Base-by-base conservation (phyloP, 176 grass and related monocot species). In the Canna indica region DNA sequence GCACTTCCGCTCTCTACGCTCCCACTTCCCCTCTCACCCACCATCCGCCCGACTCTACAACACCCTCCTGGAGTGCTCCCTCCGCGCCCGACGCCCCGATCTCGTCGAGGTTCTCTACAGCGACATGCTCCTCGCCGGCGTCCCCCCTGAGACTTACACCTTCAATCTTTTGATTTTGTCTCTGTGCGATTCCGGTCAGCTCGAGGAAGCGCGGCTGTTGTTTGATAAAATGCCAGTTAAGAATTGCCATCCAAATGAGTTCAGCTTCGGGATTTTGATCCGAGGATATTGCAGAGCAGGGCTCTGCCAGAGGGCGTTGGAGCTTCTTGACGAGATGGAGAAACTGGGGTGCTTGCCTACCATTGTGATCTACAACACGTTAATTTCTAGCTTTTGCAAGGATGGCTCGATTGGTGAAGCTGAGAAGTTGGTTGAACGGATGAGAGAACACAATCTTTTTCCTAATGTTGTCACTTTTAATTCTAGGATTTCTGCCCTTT, bases 391-490 rank as follows among this genome's bases (percentile, higher is more conserved):
- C 64, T 92, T 97, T 67, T 97, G 93, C 78, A 64, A 76, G 74
- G 93, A 97, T 41, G 86, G 88, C 22, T 72, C 9, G 16, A 79
- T 85, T 70, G 69, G 85, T 17, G 84, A 97, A 80, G 88, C 93
- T 30, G 88, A 92, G 77, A 81, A 41, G 63, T 75, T 97, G 75
- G 88, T 97, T 7, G 83, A 85, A n/a, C 53, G 81, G 64, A 97
- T 97, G 93, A 82, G 80, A 16, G 53, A 52, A 26, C 71, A 85
- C 30, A 88, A 84, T 32, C 72, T 97, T 5, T 52, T 62, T 7
- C 88, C 93, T 6, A 92, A 97, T 66, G 86, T 92, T 48, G 86
- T 90, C 54, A 97, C 93, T 13, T 97, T 97, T 82, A 97, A 97
- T 25, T 83, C 81, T 11, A 77, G 93, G 78, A 97, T 97, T 76